phyloP scores from a whole-genome alignment of 805 yeast species.

The Saccharomycopsis olivae region DNA sequence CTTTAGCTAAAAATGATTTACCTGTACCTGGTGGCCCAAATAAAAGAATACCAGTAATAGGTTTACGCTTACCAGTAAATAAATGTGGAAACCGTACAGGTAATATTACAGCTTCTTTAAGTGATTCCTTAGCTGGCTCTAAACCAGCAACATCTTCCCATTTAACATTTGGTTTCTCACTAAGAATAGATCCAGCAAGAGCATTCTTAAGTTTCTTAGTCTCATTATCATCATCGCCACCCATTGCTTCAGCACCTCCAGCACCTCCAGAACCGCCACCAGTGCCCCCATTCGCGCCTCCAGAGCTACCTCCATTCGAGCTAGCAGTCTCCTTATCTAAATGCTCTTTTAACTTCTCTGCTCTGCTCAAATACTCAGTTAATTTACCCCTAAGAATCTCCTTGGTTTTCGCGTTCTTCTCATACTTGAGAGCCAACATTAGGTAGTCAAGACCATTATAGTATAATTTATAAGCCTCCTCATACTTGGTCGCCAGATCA shows the following conservation, averaged over 20 bases:
- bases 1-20: conserved; percentile 92
- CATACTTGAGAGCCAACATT: conserved; percentile 92
- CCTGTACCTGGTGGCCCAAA: conserved; percentile 98
- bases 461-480: conserved; percentile 88
- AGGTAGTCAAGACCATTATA: conserved; percentile 89
- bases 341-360: conserved; percentile 88
- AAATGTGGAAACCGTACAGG: conserved; percentile 95
- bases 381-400: conserved; percentile 82
- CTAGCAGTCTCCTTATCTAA: conserved; percentile 47
- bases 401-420: conserved; percentile 81
- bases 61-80: conserved; percentile 89
- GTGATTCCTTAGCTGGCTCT: conserved; percentile 89
- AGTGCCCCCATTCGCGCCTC: conserved; percentile 33
- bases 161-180: conserved; percentile 83
- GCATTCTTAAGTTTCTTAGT: conserved; percentile 87
- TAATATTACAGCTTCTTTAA: conserved; percentile 92
- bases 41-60: conserved; percentile 79
- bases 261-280: conserved; percentile 36
- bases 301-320: conserved; percentile 28
- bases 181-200: conserved; percentile 78
- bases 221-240: conserved; percentile 57
- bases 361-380: conserved; percentile 83
- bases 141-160: conserved; percentile 97
- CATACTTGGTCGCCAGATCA: conserved; percentile 80
- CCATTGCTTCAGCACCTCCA: conserved; percentile 31